Conservation (phyloP, 2,329 filamentous ascomycete genomes). For the Sordariomycetes sp. region DNA sequence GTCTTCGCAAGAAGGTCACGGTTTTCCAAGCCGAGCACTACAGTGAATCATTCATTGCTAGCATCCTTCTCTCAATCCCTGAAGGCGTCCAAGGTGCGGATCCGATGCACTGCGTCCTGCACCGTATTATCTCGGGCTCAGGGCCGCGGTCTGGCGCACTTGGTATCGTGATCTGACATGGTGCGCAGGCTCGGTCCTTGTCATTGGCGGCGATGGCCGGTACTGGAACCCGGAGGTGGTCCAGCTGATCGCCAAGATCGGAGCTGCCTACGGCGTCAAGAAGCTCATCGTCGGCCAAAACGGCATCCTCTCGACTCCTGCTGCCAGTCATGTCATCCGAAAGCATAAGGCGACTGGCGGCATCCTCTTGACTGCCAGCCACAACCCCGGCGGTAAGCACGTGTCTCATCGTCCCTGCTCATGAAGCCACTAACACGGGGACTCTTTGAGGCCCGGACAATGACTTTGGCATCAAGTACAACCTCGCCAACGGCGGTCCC, state of each 20-base stretch:
- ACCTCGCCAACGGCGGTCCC: slow-evolving; percentile 89
- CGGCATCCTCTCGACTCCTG: slow-evolving; percentile 93
- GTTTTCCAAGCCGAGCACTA: slow-evolving; percentile 95
- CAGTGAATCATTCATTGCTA: slow-evolving; percentile 89
- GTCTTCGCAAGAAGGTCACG: slow-evolving; percentile 97
- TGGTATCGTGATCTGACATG: not conserved
- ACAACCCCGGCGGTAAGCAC: slow-evolving; percentile 85
- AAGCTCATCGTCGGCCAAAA: slow-evolving; percentile 95
- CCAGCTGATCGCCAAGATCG: slow-evolving; percentile 94
- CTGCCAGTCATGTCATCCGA: slow-evolving; percentile 90
- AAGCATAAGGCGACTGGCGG: slow-evolving; percentile 92
- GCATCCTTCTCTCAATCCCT: slow-evolving; percentile 91
- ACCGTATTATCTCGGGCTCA: not conserved
- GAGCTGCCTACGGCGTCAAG: slow-evolving; percentile 95
- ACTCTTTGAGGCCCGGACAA: slow-evolving; percentile 63
- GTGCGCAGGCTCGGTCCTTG: slow-evolving; percentile 59
- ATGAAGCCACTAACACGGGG: not conserved
- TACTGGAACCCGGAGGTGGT: slow-evolving; percentile 97
- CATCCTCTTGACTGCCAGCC: slow-evolving; percentile 91
- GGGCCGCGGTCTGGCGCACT: not conserved
- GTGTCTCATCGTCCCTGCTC: not conserved
- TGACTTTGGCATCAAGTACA: slow-evolving; percentile 99
- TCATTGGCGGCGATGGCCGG: slow-evolving; percentile 94
- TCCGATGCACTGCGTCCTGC: not conserved
- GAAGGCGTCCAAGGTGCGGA: slow-evolving; percentile 68